Conservation (phyloP, 148 eudicot species). For the Diospyros kaki region DNA sequence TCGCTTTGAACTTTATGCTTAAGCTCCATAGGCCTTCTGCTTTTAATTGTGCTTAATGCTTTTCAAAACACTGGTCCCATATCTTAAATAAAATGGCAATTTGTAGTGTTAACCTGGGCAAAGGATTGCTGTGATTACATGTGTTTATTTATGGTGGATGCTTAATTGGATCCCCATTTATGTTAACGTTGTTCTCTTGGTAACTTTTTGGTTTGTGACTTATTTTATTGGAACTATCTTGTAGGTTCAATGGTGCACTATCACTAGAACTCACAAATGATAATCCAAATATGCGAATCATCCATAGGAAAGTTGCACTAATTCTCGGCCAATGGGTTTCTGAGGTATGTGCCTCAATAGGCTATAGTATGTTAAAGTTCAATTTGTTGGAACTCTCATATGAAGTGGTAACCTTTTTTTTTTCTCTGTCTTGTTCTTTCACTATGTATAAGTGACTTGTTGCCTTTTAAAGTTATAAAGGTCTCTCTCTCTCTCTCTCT, state of each 20-base stretch:
- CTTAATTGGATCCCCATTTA: neutral
- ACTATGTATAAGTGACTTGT: no score
- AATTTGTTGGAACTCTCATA: neutral
- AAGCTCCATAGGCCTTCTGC: no score
- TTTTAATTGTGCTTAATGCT: no score
- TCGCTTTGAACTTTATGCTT: no score
- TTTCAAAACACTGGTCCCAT: no score
- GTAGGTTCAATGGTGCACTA: constrained; percentile 89
- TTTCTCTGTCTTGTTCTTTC: no score
- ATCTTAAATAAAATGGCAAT: neutral
- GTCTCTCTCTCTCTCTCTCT: no score
- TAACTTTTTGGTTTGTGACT: neutral
- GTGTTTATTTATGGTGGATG: neutral
- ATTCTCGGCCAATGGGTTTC: constrained; percentile 99
- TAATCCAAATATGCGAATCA: constrained; percentile 91
- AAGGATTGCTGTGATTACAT: neutral
- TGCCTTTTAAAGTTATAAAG: no score
- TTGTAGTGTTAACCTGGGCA: neutral
- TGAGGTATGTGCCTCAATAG: constrained; percentile 48
- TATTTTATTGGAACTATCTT: constrained; percentile 7
- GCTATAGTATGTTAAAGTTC: neutral
- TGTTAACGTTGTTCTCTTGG: neutral
- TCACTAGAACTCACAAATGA: constrained; percentile 81
- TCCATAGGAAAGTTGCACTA: constrained; percentile 89
- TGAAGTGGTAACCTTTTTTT: neutral